Base-by-base conservation (phyloP, 495 filamentous ascomycete species). In the Podospora appendiculata region DNA sequence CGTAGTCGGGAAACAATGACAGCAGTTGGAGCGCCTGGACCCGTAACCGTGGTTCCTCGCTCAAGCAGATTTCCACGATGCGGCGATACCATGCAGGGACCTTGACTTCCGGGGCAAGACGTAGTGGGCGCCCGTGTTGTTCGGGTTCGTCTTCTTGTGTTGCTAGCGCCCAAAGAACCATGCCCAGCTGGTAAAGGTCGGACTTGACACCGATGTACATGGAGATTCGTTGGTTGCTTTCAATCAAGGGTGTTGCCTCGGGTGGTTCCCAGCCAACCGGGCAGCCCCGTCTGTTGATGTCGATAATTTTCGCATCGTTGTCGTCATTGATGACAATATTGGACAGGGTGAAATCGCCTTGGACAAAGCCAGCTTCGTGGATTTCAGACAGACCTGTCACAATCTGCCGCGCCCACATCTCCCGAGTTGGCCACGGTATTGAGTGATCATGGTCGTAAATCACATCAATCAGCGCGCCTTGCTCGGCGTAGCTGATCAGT, bases 121-220 rank as follows among this genome's bases (percentile, higher is more conserved):
- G 61, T 52, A 97, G 67, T 1, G 93, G 93, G n/a, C 88, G 80
- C 41, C 74, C 78, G 47, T 85, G 79, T 14, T 80, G 75, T 64
- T 98, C 93, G 5, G 93, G 93, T 58, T 98, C 93, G 58, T 96
- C 93, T 39, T 89, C 79, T 54, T 88, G 80, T 56, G 83, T 87
- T 4, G 89, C 91, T 36, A 98, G 71, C 8, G 89, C 90, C 90
- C 92, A 98, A 4, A 98, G 76, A 1, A 95, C 92, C 94, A 98
- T 98, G 25, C 93, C 93, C 3, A 97, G 76, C 61, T 98, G 93
- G 61, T 84, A 98, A 2, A 97, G 74, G 67, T 98, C 93, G 0
- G 91, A 95, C 67, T 97, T 98, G 68, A 96, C 89, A 6, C 93
- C 93, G 64, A 98, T 97, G 64, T 95, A 96, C 88, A 98, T 96